Evolutionary conservation across 2,329 filamentous ascomycete species (phyloP), one percentile per base, ranked within the genome.

Genomic region (Penicillium decumbens): DNA sequence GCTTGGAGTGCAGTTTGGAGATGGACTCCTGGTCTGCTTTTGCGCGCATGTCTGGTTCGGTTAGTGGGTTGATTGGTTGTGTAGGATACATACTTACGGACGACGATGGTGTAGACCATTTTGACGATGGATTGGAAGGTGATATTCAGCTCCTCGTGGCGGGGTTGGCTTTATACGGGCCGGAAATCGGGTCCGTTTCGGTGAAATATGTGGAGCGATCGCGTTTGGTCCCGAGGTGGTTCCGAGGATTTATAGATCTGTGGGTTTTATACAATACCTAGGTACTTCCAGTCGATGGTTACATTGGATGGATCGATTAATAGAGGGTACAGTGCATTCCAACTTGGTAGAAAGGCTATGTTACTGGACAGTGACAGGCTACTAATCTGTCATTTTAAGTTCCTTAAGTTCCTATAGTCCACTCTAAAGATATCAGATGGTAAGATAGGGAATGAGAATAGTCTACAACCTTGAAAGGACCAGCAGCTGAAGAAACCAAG

Each of bases 1-100:
- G 81, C 75, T 89, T 89, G 49, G 81, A 81, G 61, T 82, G 80
- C 50, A 89, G 73, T 69, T 85, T 87, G 53, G 76, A 72, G 71
- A 88, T 83, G 65, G 76, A 77, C 47, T 81, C 80, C 10, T 77
- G 70, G 61, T 86, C 79, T 49, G 82, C 76, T 65, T 88, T 88
- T 56, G 85, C 83, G 72, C 84, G 81, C 55, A 89, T 77, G 62
- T 72, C 63, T 65, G 29, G 3, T 8, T n/a, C 29, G 25, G 23
- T 48, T 30, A 18, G 45, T 41, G 23, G 23, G 6, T 4, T 25
- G 7, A 25, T 25, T 41, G 38, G 23, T 2, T n/a, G 9, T 18
- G 27, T 1, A 2, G 29, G 29, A 6, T 9, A 33, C 6, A 25
- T 29, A 62, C 62, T 27, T 55, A 65, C 62, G 62, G 27, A 65